Evolutionary conservation across 495 filamentous ascomycete genomes (phyloP), one percentile per base, ranked within the genome.

Genomic region (Ascodesmis nigricans): DNA sequence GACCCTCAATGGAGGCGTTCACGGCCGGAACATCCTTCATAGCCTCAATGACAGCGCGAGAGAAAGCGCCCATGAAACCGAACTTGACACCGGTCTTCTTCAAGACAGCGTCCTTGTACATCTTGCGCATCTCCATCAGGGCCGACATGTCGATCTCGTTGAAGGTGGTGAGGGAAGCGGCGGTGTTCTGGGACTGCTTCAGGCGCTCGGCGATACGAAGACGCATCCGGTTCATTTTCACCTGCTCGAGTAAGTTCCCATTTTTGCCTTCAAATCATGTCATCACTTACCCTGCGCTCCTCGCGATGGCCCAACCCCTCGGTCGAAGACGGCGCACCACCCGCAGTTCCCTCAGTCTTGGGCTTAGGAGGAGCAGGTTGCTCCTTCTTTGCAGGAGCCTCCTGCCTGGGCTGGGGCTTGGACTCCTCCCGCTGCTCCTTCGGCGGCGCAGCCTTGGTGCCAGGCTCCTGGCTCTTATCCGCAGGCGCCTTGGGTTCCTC

Each of bases 161-260:
- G 64, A 99, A 99, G 11, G 87, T 99, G 11, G 87, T 95, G 33
- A 99, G 60, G 10, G 87, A 91, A 21, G 87, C 87, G 34, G 90
- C 87, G 3, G 87, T 93, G 61, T 99, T 95, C 60, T 99, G 87
- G 10, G 84, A 93, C 53, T 97, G 87, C 68, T 97, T 97, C 32
- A 97, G 66, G 42, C 87, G 83, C 63, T 97, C 87, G 14, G 87
- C 79, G 42, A 95, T 97, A 14, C 87, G 71, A 28, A 95, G 68
- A 32, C 87, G 80, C 90, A 97, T 97, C 34, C 90, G 78, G 63
- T 95, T 95, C 87, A 97, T 97, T 65, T 97, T 97, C 45, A 93
- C 82, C 79, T 84, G 44, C 23, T 25, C 6, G 22, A 40, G 18
- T 6, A 26, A 2, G n/a, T n/a, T n/a, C n/a, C n/a, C n/a, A n/a